Conservation (phyloP, 2,329 filamentous ascomycete species). For the Chaetothyriales sp. region DNA sequence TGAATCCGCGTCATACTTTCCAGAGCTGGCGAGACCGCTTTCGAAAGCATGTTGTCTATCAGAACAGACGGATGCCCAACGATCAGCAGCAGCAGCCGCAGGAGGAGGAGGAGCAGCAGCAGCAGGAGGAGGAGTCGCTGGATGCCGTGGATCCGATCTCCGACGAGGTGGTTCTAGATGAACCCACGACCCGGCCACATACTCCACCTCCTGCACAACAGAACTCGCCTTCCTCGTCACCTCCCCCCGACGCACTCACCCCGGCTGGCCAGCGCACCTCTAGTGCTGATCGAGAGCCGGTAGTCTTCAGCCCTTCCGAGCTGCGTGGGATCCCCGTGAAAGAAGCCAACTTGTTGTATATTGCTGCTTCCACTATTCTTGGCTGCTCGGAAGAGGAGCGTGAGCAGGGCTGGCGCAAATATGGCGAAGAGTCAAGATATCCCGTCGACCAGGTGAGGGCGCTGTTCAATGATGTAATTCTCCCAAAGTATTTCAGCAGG, state of each 20-base stretch:
- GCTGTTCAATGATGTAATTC: conserved; percentile 10
- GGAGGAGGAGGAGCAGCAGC: background rate
- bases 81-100: background rate
- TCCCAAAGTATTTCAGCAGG: conserved; percentile 14
- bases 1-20: conserved; percentile 29
- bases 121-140: background rate
- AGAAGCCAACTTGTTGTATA: background rate
- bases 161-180: too few species aligned
- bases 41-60: conserved; percentile 23
- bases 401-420: conserved; percentile 16
- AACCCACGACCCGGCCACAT: too few species aligned
- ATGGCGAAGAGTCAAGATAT: conserved; percentile 11
- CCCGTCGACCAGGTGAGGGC: conserved; percentile 11
- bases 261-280: background rate
- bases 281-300: too few species aligned
- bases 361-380: background rate
- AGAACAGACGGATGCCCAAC: conserved; percentile 6
- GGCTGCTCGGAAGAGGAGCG: conserved; percentile 4
- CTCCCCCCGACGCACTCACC: background rate
- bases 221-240: background rate
- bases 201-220: background rate
- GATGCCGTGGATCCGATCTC: too few species aligned
- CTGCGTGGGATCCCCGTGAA: background rate
- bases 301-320: background rate
- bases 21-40: conserved; percentile 37